Evolutionary conservation across 306 rosid genomes (phyloP).

Genomic region (Ammopiptanthus mongolicus): DNA sequence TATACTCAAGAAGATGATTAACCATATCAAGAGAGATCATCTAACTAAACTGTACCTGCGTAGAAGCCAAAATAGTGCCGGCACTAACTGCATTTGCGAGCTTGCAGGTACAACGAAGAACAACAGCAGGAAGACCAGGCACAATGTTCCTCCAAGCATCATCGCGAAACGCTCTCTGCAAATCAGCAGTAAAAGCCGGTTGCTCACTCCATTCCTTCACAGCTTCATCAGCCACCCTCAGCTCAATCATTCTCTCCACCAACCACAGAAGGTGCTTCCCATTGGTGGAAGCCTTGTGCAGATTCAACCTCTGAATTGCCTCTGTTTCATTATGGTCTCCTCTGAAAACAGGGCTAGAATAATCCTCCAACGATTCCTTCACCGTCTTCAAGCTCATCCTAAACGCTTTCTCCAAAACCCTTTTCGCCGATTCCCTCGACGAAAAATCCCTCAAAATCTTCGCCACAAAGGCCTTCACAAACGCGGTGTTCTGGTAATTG

Average conservation of each 20-base stretch:
- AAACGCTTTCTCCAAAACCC: slow-evolving; percentile 79
- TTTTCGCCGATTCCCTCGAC: slow-evolving; percentile 62
- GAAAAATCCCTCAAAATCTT: slow-evolving; percentile 75
- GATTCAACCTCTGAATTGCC: slow-evolving; percentile 81
- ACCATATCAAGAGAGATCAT: no score
- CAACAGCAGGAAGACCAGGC: slow-evolving; percentile 78
- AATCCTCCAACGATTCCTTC: slow-evolving; percentile 84
- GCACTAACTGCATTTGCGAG: slow-evolving; percentile 72
- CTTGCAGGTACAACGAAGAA: slow-evolving; percentile 73
- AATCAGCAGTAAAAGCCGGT: slow-evolving; percentile 60
- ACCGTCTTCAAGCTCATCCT: slow-evolving; percentile 53
- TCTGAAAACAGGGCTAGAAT: slow-evolving; percentile 76
- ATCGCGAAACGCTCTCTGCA: slow-evolving; percentile 76
- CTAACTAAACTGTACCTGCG: no score
- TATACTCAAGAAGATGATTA: neutral
- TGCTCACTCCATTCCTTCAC: slow-evolving; percentile 87
- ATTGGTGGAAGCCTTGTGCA: slow-evolving; percentile 74
- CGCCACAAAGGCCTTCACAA: slow-evolving; percentile 85
- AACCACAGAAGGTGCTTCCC: slow-evolving; percentile 78
- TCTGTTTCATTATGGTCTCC: slow-evolving; percentile 83
- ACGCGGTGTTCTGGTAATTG: slow-evolving; percentile 67
- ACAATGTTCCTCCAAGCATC: slow-evolving; percentile 87
- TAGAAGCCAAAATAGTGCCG: slow-evolving; percentile 69
- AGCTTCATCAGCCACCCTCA: slow-evolving; percentile 72
- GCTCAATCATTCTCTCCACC: slow-evolving; percentile 93